A percentile compares a stretch with the other conserved stretches of the same genome.
Conservation (phyloP, 805 yeast species). For the Candida montana region DNA sequence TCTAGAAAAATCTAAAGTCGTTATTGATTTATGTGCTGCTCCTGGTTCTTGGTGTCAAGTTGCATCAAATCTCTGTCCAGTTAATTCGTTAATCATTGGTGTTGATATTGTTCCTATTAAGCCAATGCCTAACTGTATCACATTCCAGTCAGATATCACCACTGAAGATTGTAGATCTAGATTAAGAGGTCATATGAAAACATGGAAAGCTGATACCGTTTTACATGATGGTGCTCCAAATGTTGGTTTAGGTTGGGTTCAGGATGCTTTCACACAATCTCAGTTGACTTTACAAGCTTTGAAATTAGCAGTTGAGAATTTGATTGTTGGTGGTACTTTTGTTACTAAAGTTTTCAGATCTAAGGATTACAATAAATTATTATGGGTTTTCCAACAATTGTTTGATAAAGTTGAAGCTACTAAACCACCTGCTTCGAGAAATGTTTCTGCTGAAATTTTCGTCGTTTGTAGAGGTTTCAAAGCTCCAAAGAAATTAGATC, state of each 20-base stretch:
- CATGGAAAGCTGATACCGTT: slow-evolving; percentile 98
- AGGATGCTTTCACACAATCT: slow-evolving; percentile 98
- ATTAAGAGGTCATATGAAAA: slow-evolving; percentile 91
- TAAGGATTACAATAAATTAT: slow-evolving; percentile 93
- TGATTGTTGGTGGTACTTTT: slow-evolving; percentile 88
- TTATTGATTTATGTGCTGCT: slow-evolving; percentile 97
- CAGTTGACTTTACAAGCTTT: slow-evolving; percentile 92
- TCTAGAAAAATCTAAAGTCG: slow-evolving; percentile 89
- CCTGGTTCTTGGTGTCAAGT: slow-evolving; percentile 99
- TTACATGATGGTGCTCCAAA: slow-evolving; percentile 99
- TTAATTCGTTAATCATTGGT: slow-evolving; percentile 90
- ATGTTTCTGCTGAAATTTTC: slow-evolving; percentile 97
- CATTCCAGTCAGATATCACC: slow-evolving; percentile 95
- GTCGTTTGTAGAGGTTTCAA: slow-evolving; percentile 95
- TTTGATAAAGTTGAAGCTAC: slow-evolving; percentile 98
- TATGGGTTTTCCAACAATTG: slow-evolving; percentile 96
- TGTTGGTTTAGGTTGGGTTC: slow-evolving; percentile 99
- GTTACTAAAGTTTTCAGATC: slow-evolving; percentile 97
- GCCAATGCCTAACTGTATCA: slow-evolving; percentile 89
- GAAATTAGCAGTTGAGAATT: slow-evolving; percentile 89
- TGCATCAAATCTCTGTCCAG: slow-evolving; percentile 88
- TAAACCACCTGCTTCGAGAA: slow-evolving; percentile 98
- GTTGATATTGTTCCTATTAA: slow-evolving; percentile 98
- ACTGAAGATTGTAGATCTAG: slow-evolving; percentile 96
- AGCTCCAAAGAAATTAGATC: slow-evolving; percentile 94